Conservation (phyloP, 148 eudicot species). For the Chenopodium album region DNA sequence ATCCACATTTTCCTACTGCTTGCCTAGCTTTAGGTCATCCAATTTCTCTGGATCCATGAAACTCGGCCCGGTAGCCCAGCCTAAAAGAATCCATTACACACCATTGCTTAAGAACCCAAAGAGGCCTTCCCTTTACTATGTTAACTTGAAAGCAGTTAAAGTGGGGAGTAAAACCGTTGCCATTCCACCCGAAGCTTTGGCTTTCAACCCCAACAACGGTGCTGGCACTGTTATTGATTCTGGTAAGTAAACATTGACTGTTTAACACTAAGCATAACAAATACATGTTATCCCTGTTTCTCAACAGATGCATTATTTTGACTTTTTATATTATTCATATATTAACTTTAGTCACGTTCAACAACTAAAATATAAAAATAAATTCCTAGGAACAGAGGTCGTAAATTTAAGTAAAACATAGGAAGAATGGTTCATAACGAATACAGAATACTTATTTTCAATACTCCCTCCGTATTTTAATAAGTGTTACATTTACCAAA, state of each 20-base stretch:
- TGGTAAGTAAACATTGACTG: constrained; percentile 31
- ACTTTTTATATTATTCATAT: no score
- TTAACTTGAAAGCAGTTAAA: constrained; percentile 64
- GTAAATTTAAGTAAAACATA: no score
- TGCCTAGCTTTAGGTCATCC: constrained; percentile 60
- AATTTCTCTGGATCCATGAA: constrained; percentile 67
- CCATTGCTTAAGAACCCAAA: constrained; percentile 69
- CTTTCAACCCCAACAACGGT: constrained; percentile 71
- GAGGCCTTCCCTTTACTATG: constrained; percentile 78
- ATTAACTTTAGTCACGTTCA: no score
- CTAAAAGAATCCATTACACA: constrained; percentile 56
- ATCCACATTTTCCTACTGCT: constrained; percentile 81
- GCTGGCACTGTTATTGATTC: constrained; percentile 88
- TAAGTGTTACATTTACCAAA: no score
- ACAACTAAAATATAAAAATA: no score
- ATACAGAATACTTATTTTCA: no score
- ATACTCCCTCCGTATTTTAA: no score
- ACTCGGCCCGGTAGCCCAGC: constrained; percentile 70
- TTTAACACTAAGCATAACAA: no score
- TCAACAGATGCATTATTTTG: no score
- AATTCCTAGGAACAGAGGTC: no score
- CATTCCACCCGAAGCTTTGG: constrained; percentile 65
- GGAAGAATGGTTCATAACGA: no score
- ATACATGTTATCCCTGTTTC: no score
- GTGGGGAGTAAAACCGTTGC: constrained; percentile 57